Base-by-base conservation (phyloP, 164 flowering plant species). In the Malania oleifera region DNA sequence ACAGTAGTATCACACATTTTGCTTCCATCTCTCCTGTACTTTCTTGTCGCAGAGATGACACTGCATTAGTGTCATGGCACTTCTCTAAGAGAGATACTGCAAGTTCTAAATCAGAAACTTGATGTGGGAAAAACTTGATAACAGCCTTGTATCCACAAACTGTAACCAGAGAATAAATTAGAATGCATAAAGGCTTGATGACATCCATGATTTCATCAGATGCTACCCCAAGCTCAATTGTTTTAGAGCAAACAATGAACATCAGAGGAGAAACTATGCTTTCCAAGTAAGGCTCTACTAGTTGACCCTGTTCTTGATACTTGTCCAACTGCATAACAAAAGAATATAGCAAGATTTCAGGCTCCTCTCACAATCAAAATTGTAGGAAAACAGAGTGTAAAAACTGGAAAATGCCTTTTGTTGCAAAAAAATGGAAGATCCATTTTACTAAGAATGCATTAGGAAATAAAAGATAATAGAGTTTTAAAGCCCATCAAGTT, bases 11-110 rank as follows among this genome's bases (percentile, higher is more conserved):
- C 53, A 93, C 81, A 69, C 97, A 93, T 69, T 93, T 78, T 29
- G 92, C 81, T 71, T 90, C 96, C 98, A 93, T 90, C 68, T 86
- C 97, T 64, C 98, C 98, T 12, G 97, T 83, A 70, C 97, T 93
- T 69, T 90, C 97, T 49, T 88, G 92, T 57, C 96, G 67, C 65
- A 82, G 54, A 9, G 92, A 81, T 44, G 95, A 69, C 52, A 41
- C 75, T 7, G 88, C 70, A 57, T 72, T 71, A 40, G 70, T 62
- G 37, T 60, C 59, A 55, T 90, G 95, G 69, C 88, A 86, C 65
- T 80, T 84, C 69, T 87, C 97, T 60, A 93, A 57, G 19, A 93
- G 93, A 59, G 95, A 83, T 31, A 90, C 96, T 7, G 99, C 97
- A 44, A 88, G 87, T 67, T 93, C 99, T 53, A 93, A 63, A 74